A percentile compares a stretch with the other conserved stretches of the same genome.
Conservation (phyloP, 768 basidiomycete genomes). For the Amanita exitialis region DNA sequence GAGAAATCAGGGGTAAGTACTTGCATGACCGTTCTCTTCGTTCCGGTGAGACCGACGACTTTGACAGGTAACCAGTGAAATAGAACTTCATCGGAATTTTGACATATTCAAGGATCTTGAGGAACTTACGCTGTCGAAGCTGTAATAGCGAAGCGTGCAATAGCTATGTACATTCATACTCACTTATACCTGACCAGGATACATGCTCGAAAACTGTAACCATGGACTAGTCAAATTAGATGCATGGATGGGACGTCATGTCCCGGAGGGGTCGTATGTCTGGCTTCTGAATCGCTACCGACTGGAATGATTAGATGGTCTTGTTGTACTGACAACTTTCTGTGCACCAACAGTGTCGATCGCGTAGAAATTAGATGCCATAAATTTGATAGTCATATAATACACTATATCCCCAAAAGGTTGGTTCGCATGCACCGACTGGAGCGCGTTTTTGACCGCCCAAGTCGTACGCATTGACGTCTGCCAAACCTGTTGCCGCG, state of each 20-base stretch:
- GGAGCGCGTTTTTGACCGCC: slow-evolving; percentile 45
- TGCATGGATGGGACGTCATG: too few species aligned
- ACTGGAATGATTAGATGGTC: too few species aligned
- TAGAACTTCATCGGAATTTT: slow-evolving; percentile 52
- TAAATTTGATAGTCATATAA: slow-evolving; percentile 68
- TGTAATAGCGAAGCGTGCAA: not conserved
- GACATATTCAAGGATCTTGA: slow-evolving; percentile 49
- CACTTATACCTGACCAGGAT: too few species aligned
- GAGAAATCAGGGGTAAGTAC: slow-evolving; percentile 40
- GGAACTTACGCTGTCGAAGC: not conserved
- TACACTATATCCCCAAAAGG: slow-evolving; percentile 58
- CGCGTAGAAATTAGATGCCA: slow-evolving; percentile 1
- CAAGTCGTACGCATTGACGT: slow-evolving; percentile 49
- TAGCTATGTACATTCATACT: too few species aligned
- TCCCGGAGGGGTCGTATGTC: too few species aligned
- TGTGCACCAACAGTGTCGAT: too few species aligned
- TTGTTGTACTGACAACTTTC: too few species aligned
- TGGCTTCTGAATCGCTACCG: too few species aligned
- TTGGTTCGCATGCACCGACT: slow-evolving; percentile 50
- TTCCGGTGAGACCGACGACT: not conserved
- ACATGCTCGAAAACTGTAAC: too few species aligned
- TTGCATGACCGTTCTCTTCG: not conserved
- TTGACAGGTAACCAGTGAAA: slow-evolving; percentile 37
- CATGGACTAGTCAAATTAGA: too few species aligned
- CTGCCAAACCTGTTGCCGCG: slow-evolving; percentile 34